Conservation (phyloP, 1,284 basidiomycete genomes). For the Mycena citricolor region DNA sequence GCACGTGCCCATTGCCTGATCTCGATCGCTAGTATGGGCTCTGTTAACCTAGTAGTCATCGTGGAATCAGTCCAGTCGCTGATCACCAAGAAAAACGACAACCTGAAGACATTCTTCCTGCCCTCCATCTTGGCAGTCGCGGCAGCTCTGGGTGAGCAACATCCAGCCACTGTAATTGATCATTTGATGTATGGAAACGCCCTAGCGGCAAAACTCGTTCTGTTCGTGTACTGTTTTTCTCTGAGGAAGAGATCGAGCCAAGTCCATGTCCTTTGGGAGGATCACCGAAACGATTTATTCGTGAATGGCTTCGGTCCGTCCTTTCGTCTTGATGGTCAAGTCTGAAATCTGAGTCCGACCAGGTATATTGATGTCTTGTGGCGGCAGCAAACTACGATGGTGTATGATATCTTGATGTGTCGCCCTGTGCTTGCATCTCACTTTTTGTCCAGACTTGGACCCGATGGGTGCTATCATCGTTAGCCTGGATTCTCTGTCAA, state of each 20-base stretch:
- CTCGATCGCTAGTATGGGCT: conserved; percentile 64
- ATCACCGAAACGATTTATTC: conserved; percentile 89
- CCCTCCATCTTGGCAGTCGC: conserved; percentile 82
- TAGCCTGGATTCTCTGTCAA: conserved; percentile 28
- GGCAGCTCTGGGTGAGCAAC: conserved; percentile 68
- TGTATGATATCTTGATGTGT: too few species aligned
- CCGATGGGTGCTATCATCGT: conserved; percentile 80
- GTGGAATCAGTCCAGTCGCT: conserved; percentile 81
- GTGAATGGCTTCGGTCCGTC: conserved; percentile 73
- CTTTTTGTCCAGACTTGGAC: conserved; percentile 58
- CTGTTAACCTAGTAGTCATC: conserved; percentile 83
- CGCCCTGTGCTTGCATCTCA: too few species aligned
- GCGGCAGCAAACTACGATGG: conserved; percentile 85
- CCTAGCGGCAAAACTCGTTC: conserved; percentile 76
- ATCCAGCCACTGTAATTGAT: conserved; percentile 2
- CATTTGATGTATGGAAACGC: conserved; percentile 13
- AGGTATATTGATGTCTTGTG: conserved; percentile 89
- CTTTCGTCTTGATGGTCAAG: conserved; percentile 6
- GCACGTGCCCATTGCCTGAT: conserved; percentile 7
- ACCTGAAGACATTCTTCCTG: conserved; percentile 74
- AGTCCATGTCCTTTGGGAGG: conserved; percentile 92
- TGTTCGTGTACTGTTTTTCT: conserved; percentile 87
- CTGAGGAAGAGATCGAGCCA: conserved; percentile 83
- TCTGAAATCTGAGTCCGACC: conserved; percentile 31
- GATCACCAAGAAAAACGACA: conserved; percentile 50